phyloP scores from a whole-genome alignment of 805 yeast genomes.

The Metschnikowia henanensis region DNA sequence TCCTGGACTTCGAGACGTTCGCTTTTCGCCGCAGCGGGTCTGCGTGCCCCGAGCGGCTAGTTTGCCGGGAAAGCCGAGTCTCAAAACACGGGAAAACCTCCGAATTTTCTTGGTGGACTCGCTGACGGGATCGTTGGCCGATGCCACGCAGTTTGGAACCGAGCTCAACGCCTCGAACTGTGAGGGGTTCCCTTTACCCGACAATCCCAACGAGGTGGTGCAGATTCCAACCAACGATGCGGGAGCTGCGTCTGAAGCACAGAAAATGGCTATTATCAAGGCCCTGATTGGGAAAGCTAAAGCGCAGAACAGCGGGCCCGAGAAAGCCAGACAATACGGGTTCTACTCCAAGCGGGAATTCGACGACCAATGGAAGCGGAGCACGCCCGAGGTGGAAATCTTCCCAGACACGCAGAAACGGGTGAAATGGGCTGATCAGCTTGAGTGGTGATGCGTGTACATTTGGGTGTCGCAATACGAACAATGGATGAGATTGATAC shows the following conservation, averaged over 20 bases:
- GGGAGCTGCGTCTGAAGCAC: constrained; percentile 10
- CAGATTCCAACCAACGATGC: constrained; percentile 52
- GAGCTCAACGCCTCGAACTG: constrained; percentile 64
- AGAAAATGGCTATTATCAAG: constrained; percentile 44
- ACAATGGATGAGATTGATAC: neutral
- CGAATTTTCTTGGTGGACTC: constrained; percentile 58
- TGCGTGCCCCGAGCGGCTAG: constrained; percentile 40
- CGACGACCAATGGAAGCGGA: constrained; percentile 19
- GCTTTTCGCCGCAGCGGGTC: constrained; percentile 38
- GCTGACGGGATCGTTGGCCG: constrained; percentile 57
- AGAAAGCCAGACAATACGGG: constrained; percentile 14
- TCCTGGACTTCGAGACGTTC: neutral
- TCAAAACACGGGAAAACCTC: constrained; percentile 22
- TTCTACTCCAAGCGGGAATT: constrained; percentile 33
- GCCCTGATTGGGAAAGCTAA: constrained; percentile 24
- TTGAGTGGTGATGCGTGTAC: constrained; percentile 31
- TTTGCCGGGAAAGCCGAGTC: constrained; percentile 33
- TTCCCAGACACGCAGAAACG: constrained; percentile 16
- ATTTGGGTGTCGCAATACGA: neutral
- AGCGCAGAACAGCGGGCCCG: neutral
- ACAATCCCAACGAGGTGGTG: constrained; percentile 54
- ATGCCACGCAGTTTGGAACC: constrained; percentile 70
- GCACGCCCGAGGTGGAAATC: constrained; percentile 20
- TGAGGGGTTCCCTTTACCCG: constrained; percentile 63
- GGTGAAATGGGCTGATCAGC: constrained; percentile 34